Percentiles rank a stretch among this genome's conserved stretches.
phyloP scores from a whole-genome alignment of 176 grass and related monocot species.

The Hordeum vulgare region MorexV3_pseudomolecules_assembly NC_058524.1:464092412-464092911 shows the following conservation, averaged over 20 bases:
- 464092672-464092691: constrained; percentile 67
- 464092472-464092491: constrained; percentile 6
- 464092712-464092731: constrained; percentile 78
- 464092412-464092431: constrained; percentile 73
- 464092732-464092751: constrained; percentile 81
- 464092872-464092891: neutral
- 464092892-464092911: neutral
- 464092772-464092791: constrained; percentile 82
- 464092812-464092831: constrained; percentile 1
- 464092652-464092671: constrained; percentile 24
- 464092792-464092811: constrained; percentile 9
- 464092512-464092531: constrained; percentile 52
- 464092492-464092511: constrained; percentile 12
- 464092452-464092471: neutral
- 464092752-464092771: constrained; percentile 82
- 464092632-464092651: neutral
- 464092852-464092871: neutral
- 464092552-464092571: constrained; percentile 59
- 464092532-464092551: constrained; percentile 61
- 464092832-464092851: neutral
- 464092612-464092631: neutral
- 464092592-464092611: constrained; percentile 13
- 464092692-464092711: constrained; percentile 57
- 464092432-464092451: constrained; percentile 57
- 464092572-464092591: constrained; percentile 74